phyloP scores from a whole-genome alignment of 805 yeast genomes.

The Naumovozyma castellii region DNA sequence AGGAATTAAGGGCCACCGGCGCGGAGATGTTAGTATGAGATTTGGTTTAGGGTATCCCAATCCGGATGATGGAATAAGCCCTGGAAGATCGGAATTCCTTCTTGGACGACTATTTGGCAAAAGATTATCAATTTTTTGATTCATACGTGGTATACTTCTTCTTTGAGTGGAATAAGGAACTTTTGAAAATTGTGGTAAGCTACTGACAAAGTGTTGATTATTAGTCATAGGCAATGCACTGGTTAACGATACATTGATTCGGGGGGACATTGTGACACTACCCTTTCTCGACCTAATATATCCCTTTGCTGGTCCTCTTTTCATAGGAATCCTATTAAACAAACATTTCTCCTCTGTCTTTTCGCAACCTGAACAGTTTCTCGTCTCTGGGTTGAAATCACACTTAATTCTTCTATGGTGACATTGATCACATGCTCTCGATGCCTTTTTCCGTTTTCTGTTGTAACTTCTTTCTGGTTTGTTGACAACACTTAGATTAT shows the following conservation, averaged over 20 bases:
- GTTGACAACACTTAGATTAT: not conserved
- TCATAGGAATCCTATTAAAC: conserved; percentile 63
- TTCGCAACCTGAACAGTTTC: conserved; percentile 47
- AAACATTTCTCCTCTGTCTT: conserved; percentile 52
- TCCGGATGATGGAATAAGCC: no score
- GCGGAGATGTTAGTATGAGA: no score
- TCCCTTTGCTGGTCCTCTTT: conserved; percentile 73
- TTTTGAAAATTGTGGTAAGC: conserved; percentile 21
- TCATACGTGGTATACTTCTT: not conserved
- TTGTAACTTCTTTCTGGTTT: not conserved
- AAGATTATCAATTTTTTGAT: no score
- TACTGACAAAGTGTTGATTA: no score
- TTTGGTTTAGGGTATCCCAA: no score
- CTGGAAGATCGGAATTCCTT: no score
- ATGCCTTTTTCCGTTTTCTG: conserved; percentile 39
- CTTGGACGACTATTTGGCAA: no score
- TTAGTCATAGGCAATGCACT: no score
- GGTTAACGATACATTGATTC: no score
- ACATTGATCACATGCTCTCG: conserved; percentile 74
- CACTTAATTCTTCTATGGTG: conserved; percentile 63
- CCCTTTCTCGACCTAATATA: conserved; percentile 34
- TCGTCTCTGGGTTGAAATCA: conserved; percentile 39
- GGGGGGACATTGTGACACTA: no score
- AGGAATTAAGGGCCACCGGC: no score
- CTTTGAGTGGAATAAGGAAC: conserved; percentile 26